phyloP scores from a whole-genome alignment of 768 basidiomycete species.

The Gymnopilus junonius region DNA sequence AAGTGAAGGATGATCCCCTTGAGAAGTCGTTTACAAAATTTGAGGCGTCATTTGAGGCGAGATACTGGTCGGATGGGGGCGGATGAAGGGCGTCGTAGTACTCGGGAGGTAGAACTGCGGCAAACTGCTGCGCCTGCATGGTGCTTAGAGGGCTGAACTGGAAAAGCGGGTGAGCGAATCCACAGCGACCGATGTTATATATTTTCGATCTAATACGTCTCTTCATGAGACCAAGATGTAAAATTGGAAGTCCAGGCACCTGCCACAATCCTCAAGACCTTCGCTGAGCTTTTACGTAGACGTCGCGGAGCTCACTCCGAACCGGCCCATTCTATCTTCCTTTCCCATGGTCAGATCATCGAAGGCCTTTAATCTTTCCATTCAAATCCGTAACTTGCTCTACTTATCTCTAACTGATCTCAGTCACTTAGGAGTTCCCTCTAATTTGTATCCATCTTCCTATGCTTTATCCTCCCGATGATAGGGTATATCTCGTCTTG shows the following conservation, averaged over 20 bases:
- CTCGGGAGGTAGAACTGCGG: slow-evolving; percentile 31
- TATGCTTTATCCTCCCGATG: slow-evolving; percentile 7
- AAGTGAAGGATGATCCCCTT: slow-evolving; percentile 51
- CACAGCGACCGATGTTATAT: slow-evolving; percentile 45
- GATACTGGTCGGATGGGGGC: slow-evolving; percentile 32
- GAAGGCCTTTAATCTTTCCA: slow-evolving; percentile 14
- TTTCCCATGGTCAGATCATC: slow-evolving; percentile 34
- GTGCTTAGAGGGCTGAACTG: slow-evolving; percentile 26
- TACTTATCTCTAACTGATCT: slow-evolving; percentile 14
- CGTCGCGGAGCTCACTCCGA: slow-evolving; percentile 45
- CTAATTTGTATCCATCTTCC: slow-evolving; percentile 7
- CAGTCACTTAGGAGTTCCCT: slow-evolving; percentile 11
- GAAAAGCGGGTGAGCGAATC: slow-evolving; percentile 39
- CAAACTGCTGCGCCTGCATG: slow-evolving; percentile 44
- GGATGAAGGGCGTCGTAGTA: slow-evolving; percentile 29
- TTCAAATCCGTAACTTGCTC: slow-evolving; percentile 2
- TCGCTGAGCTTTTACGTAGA: slow-evolving; percentile 48
- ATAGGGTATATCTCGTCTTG: neutral
- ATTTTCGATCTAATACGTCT: slow-evolving; percentile 49
- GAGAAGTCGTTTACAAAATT: slow-evolving; percentile 49
- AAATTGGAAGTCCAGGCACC: slow-evolving; percentile 49
- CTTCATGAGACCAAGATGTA: slow-evolving; percentile 44
- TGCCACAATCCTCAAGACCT: slow-evolving; percentile 46
- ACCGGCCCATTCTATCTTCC: slow-evolving; percentile 39
- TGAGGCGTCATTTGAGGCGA: slow-evolving; percentile 33